Evolutionary conservation across 2,329 filamentous ascomycete genomes (phyloP).

Genomic region (Leptographium lundbergii): DNA sequence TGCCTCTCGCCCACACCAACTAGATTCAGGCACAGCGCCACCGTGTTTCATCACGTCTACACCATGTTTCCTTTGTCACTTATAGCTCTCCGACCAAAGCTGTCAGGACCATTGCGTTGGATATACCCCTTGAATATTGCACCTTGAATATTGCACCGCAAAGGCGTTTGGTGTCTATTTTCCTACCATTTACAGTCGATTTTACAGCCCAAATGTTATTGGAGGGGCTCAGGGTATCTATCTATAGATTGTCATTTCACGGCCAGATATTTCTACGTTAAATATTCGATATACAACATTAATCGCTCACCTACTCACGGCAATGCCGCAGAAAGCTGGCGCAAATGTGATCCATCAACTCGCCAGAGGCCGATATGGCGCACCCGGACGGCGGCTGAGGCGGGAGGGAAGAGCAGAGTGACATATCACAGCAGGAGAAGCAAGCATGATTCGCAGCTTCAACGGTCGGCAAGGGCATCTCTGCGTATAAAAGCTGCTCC

Average conservation of each 20-base stretch:
- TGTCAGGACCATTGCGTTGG: not conserved
- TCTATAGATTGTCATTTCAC: not conserved
- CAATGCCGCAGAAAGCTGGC: not conserved
- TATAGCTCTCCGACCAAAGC: not conserved
- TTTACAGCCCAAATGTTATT: not conserved
- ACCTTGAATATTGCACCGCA: not conserved
- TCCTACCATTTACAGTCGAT: not conserved
- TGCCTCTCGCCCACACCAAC: not conserved
- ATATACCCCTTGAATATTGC: constrained; percentile 1
- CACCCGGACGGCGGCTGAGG: not conserved
- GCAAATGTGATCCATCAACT: not conserved
- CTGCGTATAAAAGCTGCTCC: not conserved
- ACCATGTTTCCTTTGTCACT: not conserved
- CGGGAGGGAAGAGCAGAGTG: not conserved
- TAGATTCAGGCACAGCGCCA: not conserved
- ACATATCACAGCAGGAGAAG: not conserved
- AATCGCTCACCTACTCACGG: not conserved
- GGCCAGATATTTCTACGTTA: not conserved
- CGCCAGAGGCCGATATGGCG: not conserved
- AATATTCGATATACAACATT: not conserved
- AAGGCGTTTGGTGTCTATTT: not conserved
- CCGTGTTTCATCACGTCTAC: not conserved
- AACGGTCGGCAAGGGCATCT: not conserved
- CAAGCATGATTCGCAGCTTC: not conserved
- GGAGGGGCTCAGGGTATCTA: not conserved